These are phyloP conservation scores for Penicillium salamii DNA, from an alignment of 495 filamentous ascomycete genomes.

Conservation along the genomic window DNA sequence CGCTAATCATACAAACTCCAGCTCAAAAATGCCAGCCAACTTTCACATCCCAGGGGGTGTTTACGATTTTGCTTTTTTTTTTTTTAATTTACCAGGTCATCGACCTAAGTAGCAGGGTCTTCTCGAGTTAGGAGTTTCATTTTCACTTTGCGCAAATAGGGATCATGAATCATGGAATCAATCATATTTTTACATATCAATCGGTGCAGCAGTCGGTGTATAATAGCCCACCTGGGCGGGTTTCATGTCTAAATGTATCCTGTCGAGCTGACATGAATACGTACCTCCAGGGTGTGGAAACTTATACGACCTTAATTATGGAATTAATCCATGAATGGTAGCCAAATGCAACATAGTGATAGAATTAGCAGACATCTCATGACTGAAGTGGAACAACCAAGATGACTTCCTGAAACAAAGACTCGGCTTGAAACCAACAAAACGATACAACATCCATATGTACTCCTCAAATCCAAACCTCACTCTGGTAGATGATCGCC, in stretches of 20 bases:
- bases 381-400: not conserved
- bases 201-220: too few species aligned
- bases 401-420: not conserved
- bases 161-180: conserved; percentile 25
- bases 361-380: too few species aligned
- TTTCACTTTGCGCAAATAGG: conserved; percentile 11
- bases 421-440: not conserved
- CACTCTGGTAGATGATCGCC: too few species aligned
- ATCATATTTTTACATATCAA: conserved; percentile 1
- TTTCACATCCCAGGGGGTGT: conserved; percentile 6
- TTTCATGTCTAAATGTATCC: too few species aligned
- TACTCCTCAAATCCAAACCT: not conserved
- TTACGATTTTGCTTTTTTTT: conserved; percentile 14
- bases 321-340: too few species aligned
- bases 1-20: not conserved
- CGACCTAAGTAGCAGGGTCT: conserved; percentile 6
- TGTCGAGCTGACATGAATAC: too few species aligned
- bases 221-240: too few species aligned
- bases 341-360: too few species aligned
- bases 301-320: too few species aligned
- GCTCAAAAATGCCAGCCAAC: conserved; percentile 17
- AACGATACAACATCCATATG: not conserved
- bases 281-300: too few species aligned
- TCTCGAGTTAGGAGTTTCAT: conserved; percentile 9
- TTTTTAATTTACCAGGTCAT: conserved; percentile 10